Conservation (phyloP, 2,329 filamentous ascomycete genomes). For the Diaporthe helianthi region DNA sequence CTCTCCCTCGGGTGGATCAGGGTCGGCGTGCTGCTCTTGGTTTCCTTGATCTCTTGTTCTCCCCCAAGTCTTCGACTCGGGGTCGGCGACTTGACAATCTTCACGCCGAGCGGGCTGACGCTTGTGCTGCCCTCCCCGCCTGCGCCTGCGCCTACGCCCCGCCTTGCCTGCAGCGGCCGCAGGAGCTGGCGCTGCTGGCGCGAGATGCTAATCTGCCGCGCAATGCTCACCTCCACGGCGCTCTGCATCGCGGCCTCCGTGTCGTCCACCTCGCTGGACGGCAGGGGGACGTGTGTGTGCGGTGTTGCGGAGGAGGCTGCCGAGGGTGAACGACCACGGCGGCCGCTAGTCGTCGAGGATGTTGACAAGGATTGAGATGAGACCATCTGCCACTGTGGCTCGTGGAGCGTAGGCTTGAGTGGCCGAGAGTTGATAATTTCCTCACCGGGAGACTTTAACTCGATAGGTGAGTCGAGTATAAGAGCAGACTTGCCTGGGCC, state of each 20-base stretch:
- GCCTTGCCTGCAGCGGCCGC: constrained; percentile 55
- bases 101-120: constrained; percentile 33
- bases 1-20: constrained; percentile 49
- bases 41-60: constrained; percentile 48
- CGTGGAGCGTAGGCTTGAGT: constrained; percentile 47
- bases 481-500: constrained; percentile 46
- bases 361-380: constrained; percentile 48
- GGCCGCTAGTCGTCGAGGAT: constrained; percentile 41
- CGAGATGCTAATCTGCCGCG: constrained; percentile 71
- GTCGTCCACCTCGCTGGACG: constrained; percentile 48
- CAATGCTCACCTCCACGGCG: constrained; percentile 71
- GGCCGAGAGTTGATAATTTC: constrained; percentile 42
- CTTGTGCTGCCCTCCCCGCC: constrained; percentile 22
- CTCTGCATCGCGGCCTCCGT: constrained; percentile 54
- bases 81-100: constrained; percentile 36
- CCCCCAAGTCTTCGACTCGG: constrained; percentile 38
- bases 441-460: constrained; percentile 37
- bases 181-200: constrained; percentile 66
- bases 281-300: constrained; percentile 44
- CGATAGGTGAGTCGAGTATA: constrained; percentile 51
- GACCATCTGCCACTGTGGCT: constrained; percentile 58
- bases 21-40: constrained; percentile 53
- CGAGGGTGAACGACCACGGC: constrained; percentile 35
- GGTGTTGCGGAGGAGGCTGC: constrained; percentile 35
- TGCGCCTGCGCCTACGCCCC: constrained; percentile 11